Conservation (phyloP, 768 basidiomycete genomes). For the Kwoniella dendrophila region DNA sequence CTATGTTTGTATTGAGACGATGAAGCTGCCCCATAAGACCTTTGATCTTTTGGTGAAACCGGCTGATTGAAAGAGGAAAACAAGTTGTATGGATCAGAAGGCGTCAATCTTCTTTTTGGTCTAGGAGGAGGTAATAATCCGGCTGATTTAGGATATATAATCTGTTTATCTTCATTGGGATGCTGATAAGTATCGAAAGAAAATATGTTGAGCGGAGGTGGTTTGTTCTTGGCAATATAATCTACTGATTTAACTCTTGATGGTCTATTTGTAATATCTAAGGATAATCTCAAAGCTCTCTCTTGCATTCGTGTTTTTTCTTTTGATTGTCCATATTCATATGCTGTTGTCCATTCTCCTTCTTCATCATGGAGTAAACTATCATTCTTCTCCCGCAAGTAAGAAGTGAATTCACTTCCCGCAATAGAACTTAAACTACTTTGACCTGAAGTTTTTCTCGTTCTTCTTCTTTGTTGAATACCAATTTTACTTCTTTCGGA, state of each 20-base stretch:
- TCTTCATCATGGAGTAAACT: too few species aligned
- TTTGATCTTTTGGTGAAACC: background rate
- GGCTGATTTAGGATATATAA: conserved; percentile 4
- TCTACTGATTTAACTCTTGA: background rate
- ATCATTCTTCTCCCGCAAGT: background rate
- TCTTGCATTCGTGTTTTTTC: background rate
- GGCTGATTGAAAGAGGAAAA: background rate
- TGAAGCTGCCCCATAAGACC: background rate
- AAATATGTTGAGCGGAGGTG: background rate
- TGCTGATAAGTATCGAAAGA: background rate
- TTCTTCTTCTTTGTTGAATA: background rate
- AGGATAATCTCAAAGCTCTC: conserved; percentile 4
- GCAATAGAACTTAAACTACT: conserved; percentile 7
- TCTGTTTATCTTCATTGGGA: background rate
- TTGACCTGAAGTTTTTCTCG: background rate
- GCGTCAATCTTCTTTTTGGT: background rate
- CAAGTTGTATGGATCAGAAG: background rate
- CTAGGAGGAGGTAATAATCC: conserved; percentile 15
- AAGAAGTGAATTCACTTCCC: conserved; percentile 6
- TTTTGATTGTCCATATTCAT: conserved; percentile 7
- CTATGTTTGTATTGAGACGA: background rate
- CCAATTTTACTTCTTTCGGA: conserved; percentile 21
- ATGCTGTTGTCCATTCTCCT: conserved; percentile 11
- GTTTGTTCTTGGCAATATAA: background rate
- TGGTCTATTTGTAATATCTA: background rate